These are phyloP conservation scores for Neckera pumila DNA, from an alignment of 225 moss, liverwort and hornwort species.

Conservation along the genomic window DNA sequence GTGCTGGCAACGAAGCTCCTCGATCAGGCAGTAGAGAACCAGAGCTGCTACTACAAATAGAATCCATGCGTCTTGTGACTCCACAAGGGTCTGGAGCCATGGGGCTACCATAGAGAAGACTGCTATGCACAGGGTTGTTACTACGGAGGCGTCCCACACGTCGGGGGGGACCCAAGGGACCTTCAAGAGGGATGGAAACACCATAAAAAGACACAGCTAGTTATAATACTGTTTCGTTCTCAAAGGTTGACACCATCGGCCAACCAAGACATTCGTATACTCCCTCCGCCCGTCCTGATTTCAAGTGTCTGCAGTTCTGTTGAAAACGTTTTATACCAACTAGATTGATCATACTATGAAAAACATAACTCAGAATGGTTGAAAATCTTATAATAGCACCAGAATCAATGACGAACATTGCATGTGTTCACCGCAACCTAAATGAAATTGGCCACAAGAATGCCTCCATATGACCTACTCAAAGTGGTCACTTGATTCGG, in stretches of 20 bases:
- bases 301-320: neutral
- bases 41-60: neutral
- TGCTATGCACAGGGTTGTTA: neutral
- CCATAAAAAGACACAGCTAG: neutral
- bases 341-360: neutral
- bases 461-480: neutral
- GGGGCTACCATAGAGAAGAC: conserved; percentile 7
- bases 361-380: neutral
- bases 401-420: neutral
- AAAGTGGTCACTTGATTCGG: neutral
- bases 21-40: conserved; percentile 35
- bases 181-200: neutral
- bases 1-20: conserved; percentile 52
- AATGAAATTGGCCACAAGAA: neutral
- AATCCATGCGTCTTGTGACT: conserved; percentile 13
- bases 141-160: neutral
- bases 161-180: neutral
- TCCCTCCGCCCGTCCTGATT: neutral
- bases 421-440: neutral
- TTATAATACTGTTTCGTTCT: neutral
- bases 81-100: neutral
- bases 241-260: neutral
- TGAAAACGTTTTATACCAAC: neutral
- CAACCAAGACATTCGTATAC: neutral
- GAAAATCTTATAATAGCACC: neutral